Percentiles rank a stretch among this genome's conserved stretches.
phyloP scores from a whole-genome alignment of 2,329 filamentous ascomycete species.

The Penicillium digitatum region DNA sequence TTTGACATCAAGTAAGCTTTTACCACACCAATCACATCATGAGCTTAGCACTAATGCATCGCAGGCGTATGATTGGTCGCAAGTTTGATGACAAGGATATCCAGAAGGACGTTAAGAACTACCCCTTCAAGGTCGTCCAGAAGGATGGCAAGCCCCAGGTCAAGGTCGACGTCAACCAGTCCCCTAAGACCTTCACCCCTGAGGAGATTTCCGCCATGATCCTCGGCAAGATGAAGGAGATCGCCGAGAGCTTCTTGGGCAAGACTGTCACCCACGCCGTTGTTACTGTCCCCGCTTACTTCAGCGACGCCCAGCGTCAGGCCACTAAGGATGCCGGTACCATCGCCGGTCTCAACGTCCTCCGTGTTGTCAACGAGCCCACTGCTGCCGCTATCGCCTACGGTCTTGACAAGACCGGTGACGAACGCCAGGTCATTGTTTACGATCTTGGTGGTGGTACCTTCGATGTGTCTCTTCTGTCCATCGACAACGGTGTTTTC shows the following conservation, averaged over 20 bases:
- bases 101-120: conserved; percentile 94
- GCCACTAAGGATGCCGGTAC: conserved; percentile 92
- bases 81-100: conserved; percentile 82
- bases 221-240: conserved; percentile 64
- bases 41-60: conserved; percentile 30
- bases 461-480: conserved; percentile 90
- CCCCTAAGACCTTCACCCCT: conserved; percentile 60
- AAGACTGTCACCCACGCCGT: conserved; percentile 63
- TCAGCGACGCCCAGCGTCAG: conserved; percentile 97
- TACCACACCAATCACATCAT: neutral
- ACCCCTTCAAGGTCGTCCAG: conserved; percentile 90
- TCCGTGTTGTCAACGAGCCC: conserved; percentile 95
- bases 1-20: conserved; percentile 77
- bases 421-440: conserved; percentile 83
- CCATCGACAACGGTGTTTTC: conserved; percentile 87
- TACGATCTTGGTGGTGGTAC: conserved; percentile 94
- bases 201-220: conserved; percentile 67
- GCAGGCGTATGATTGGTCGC: conserved; percentile 78
- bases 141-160: conserved; percentile 88
- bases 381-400: conserved; percentile 94
- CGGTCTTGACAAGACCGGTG: conserved; percentile 80
- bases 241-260: conserved; percentile 59
- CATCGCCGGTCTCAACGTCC: conserved; percentile 89
- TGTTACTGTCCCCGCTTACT: conserved; percentile 93
- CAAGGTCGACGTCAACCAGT: conserved; percentile 59